phyloP scores from a whole-genome alignment of 176 grass and related monocot genomes.

The Hordeum vulgare region DNA sequence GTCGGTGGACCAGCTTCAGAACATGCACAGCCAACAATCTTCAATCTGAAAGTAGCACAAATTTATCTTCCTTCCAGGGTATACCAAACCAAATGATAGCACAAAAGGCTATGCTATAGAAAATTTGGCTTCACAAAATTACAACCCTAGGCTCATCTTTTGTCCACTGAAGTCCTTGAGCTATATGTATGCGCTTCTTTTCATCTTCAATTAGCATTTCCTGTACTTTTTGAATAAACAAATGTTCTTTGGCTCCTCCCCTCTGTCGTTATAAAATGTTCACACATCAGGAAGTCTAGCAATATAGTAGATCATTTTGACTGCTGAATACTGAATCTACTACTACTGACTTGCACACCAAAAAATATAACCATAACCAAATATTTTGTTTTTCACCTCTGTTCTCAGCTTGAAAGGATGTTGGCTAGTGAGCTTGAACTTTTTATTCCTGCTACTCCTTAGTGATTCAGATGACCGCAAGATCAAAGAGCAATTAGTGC shows the following conservation, averaged over 20 bases:
- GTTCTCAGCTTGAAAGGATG: conserved; percentile 81
- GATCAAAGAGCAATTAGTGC: neutral
- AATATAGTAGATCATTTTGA: neutral
- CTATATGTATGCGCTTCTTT: conserved; percentile 62
- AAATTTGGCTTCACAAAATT: neutral
- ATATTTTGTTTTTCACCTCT: conserved; percentile 38
- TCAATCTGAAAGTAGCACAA: neutral
- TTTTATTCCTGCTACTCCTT: conserved; percentile 63
- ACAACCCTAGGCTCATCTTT: too few species aligned
- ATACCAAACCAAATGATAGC: neutral
- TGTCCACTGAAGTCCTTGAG: conserved; percentile 88
- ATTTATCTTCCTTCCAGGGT: neutral
- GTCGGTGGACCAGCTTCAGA: too few species aligned
- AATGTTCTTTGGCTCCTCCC: conserved; percentile 52
- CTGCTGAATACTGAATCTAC: neutral
- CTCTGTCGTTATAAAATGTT: neutral
- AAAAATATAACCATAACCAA: neutral
- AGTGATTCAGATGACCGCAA: conserved; percentile 46
- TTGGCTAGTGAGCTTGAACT: conserved; percentile 61
- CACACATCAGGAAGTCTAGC: neutral
- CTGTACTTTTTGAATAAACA: conserved; percentile 71
- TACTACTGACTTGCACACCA: neutral
- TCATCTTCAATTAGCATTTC: conserved; percentile 77
- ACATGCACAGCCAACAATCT: neutral
- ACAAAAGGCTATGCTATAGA: neutral